Evolutionary conservation across 345 rosid genomes (phyloP), one percentile per base, ranked within the genome.

Genomic region (Ceriops decandra): DNA sequence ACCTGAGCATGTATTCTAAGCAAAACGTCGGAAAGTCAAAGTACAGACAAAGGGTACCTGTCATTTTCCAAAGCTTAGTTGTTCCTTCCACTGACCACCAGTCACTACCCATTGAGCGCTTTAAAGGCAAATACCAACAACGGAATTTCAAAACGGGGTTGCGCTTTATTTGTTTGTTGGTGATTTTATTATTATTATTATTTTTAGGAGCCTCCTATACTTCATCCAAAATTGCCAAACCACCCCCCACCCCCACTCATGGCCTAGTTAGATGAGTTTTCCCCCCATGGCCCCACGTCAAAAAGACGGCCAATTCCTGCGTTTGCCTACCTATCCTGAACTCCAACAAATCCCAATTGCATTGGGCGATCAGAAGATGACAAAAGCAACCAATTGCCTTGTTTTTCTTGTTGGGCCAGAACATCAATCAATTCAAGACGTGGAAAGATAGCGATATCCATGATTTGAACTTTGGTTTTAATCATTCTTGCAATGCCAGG

Each of bases 141-240:
- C 56, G 16, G 35, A 0, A 2, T 4, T 22, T 30, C 21, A 16
- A 27, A 5, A 6, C 35, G 57, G 58, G 56, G 47, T 7, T 62
- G 64, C 16, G 67, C 4, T 35, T 7, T 36, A 60, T 53, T 20
- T 28, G 31, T 38, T n/a, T 61, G 35, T 47, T 75, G 24, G 61
- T 28, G 53, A 49, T 56, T 58, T 28, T 28, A 1, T 28, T 28
- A 28, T 28, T 28, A 28, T 28, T 28, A 28, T 13, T 22, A 47
- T 52, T 42, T 71, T 73, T 30, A 63, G 79, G 63, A 84, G 84
- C 68, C 82, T 83, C 68, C 47, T 1, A 11, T 2, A 68, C 58
- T 82, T 64, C 62, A 28, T 78, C 79, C 81, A 82, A 80, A 82
- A 74, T 27, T 65, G 65, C 78, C 81, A 72, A 83, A 22, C 24